A percentile compares a stretch with the other conserved stretches of the same genome.
phyloP scores from a whole-genome alignment of 176 grass and related monocot species.

The Aechmea fasciata region DNA sequence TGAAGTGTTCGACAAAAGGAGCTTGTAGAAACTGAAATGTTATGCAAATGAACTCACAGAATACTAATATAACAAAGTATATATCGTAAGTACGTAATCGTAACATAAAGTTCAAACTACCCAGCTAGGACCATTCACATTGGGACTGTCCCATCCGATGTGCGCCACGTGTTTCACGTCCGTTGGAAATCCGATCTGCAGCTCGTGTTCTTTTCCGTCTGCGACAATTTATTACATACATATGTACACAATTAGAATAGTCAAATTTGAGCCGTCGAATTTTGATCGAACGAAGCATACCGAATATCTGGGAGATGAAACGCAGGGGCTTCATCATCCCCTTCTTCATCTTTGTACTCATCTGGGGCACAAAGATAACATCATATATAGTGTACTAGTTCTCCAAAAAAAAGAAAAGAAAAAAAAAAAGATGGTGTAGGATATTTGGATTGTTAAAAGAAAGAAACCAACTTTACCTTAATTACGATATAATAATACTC shows the following conservation, averaged over 20 bases:
- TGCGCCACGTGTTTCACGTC: constrained; percentile 93
- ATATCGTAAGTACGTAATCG: neutral
- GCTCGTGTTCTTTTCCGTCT: constrained; percentile 60
- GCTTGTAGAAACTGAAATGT: neutral
- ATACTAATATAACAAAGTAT: neutral
- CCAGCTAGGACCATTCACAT: constrained; percentile 34
- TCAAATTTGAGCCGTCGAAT: neutral
- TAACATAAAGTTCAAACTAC: constrained; percentile 18
- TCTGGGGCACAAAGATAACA: neutral
- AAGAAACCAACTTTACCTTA: too few species aligned
- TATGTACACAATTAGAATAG: neutral
- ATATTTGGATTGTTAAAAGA: too few species aligned
- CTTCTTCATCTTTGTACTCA: constrained; percentile 68
- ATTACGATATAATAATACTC: too few species aligned
- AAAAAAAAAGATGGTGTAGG: neutral
- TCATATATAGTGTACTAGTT: neutral
- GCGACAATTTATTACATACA: neutral
- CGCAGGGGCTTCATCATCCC: constrained; percentile 57
- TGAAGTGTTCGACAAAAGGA: neutral
- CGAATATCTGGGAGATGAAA: constrained; percentile 79
- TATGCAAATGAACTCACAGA: neutral
- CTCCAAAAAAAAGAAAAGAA: constrained; percentile 1
- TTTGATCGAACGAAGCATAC: constrained; percentile 25
- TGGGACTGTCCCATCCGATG: constrained; percentile 64
- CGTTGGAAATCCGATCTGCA: constrained; percentile 84